phyloP scores from a whole-genome alignment of 495 filamentous ascomycete genomes.

The Geoglossum glabrum region DNA sequence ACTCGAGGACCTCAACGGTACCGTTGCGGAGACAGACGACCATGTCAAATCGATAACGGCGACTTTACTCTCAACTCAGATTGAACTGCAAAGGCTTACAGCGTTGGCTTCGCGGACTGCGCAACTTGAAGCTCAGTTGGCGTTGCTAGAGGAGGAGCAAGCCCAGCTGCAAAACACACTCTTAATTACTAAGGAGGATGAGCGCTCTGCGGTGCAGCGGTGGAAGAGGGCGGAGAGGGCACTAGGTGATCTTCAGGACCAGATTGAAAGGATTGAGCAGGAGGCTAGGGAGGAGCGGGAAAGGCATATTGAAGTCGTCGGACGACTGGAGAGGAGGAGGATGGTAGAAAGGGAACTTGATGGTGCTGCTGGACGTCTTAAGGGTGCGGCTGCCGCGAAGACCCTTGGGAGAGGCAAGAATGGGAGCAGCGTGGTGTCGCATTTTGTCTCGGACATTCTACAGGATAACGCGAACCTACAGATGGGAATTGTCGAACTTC shows the following conservation, averaged over 20 bases:
- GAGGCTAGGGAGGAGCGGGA: constrained; percentile 70
- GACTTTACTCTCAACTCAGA: constrained; percentile 52
- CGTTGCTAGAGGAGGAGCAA: constrained; percentile 63
- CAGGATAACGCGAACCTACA: constrained; percentile 91
- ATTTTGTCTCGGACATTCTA: constrained; percentile 87
- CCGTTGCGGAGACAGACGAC: constrained; percentile 53
- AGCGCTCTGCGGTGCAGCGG: constrained; percentile 52
- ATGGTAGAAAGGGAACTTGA: constrained; percentile 57
- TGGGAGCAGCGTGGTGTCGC: constrained; percentile 53
- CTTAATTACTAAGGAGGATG: constrained; percentile 42
- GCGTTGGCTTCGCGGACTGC: constrained; percentile 51
- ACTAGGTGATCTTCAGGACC: constrained; percentile 54
- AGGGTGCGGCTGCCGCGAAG: constrained; percentile 51
- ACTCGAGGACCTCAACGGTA: constrained; percentile 59
- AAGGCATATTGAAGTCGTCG: constrained; percentile 58
- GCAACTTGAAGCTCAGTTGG: constrained; percentile 57
- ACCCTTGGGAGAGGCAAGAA: constrained; percentile 32
- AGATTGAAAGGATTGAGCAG: constrained; percentile 73
- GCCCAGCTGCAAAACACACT: constrained; percentile 44
- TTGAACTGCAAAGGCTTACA: constrained; percentile 53
- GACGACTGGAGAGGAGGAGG: constrained; percentile 58
- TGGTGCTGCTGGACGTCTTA: constrained; percentile 53
- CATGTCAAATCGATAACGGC: constrained; percentile 50
- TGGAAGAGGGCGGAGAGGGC: constrained; percentile 68
- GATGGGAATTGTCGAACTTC: constrained; percentile 68